Evolutionary conservation across 306 rosid genomes (phyloP), one percentile per base, ranked within the genome.

Genomic region (Dicorynia guianensis): DNA sequence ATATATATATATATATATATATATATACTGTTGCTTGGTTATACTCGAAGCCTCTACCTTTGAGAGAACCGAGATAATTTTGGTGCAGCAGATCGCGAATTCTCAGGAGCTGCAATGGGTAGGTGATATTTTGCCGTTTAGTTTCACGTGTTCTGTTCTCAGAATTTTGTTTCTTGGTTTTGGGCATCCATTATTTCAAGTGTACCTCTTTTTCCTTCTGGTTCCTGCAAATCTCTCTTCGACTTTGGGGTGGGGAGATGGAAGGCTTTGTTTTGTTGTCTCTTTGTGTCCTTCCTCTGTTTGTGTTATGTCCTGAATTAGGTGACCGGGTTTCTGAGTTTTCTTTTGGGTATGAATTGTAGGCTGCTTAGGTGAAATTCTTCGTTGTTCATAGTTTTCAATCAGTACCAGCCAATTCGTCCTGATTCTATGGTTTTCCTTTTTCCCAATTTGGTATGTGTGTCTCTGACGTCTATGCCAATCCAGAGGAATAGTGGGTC

Each of bases 81-180:
- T 74, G 77, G 68, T 52, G 59, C 56, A 15, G 69, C 71, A 72
- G 82, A 83, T 79, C 84, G 71, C 77, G 35, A 84, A 48, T 88
- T 64, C 76, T 81, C 83, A 33, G 54, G 43, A 87, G 56, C 81
- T 71, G 50, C 42, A 81, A 88, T 84, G 96, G 92, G 96, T 90
- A 83, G 54, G 90, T 76, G 44, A 38, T 69, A n/a, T 20, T 72
- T 3, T 47, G 11, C 39, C 38, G 7, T 49, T 59, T 14, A 36
- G 48, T 47, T 82, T 80, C 75, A 83, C 52, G 78, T 80, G 68
- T 76, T 79, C 59, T 78, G 75, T 71, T 81, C 81, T 75, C 20
- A 36, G 79, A 30, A 52, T 81, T 75, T 15, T 76, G 83, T 75
- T 73, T 69, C 77, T 56, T 19, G 38, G 44, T 81, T 55, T 68